Percentiles rank a stretch among this genome's conserved stretches.
Evolutionary conservation across 352 stramenopile genomes (phyloP).

Genomic region (Phytopythium kandeliae): DNA sequence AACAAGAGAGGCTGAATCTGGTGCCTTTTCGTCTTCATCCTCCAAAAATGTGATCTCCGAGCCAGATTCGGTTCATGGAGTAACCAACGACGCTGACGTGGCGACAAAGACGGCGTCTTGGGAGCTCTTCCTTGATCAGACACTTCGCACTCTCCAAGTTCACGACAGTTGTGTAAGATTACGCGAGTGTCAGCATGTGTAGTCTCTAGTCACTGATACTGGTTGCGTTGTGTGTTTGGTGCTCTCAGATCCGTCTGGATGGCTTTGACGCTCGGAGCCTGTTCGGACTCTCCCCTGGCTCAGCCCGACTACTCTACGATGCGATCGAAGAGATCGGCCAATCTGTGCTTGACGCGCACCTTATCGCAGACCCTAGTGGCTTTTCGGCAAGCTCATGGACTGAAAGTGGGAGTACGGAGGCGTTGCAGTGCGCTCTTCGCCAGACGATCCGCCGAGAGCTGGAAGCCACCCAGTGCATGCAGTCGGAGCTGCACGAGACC

Average conservation of each 20-base stretch:
- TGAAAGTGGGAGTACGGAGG: background rate
- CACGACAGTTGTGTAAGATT: background rate
- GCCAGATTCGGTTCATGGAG: background rate
- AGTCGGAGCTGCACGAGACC: background rate
- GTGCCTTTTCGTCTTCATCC: background rate
- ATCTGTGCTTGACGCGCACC: conserved; percentile 1
- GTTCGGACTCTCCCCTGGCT: background rate
- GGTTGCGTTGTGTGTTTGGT: background rate
- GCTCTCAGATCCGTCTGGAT: conserved; percentile 14
- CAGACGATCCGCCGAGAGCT: background rate
- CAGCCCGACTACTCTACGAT: conserved; percentile 16
- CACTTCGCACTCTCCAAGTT: background rate
- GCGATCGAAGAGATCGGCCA: conserved; percentile 15
- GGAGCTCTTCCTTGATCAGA: background rate
- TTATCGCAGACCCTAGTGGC: background rate
- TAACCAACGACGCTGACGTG: background rate
- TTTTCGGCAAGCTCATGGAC: background rate
- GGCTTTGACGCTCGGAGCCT: conserved; percentile 1
- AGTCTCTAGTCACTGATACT: background rate
- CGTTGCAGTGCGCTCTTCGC: background rate
- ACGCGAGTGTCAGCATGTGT: background rate
- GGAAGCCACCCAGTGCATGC: background rate
- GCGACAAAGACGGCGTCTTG: background rate
- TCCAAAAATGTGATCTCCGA: background rate
- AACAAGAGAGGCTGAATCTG: background rate